These are phyloP conservation scores for Closterium sp. DNA, from an alignment of 139 green algal genomes.

Conservation along the genomic window DNA sequence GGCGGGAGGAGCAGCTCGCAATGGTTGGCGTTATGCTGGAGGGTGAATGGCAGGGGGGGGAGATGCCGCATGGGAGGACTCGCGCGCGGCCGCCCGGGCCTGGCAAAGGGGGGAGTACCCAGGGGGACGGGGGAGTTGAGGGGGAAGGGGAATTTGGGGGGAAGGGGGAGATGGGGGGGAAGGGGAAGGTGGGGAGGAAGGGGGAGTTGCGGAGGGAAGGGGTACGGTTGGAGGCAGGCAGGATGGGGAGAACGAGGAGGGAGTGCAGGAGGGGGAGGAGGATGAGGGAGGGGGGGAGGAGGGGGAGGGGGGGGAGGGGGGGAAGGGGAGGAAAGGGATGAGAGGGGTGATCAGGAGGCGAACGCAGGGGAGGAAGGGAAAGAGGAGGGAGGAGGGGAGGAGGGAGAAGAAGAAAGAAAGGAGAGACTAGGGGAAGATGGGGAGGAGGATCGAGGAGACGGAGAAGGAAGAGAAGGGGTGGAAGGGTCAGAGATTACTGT, in stretches of 20 bases:
- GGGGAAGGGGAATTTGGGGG: background rate
- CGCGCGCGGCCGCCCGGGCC: too few relatives aligned
- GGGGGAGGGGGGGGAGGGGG: background rate
- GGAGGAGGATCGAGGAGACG: background rate
- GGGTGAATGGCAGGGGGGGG: background rate
- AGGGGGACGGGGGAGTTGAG: too few relatives aligned
- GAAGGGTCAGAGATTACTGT: too few relatives aligned
- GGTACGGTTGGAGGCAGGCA: background rate
- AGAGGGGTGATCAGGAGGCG: background rate
- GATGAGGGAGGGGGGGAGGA: background rate
- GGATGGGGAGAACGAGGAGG: background rate
- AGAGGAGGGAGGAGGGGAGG: background rate
- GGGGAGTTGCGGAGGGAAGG: background rate
- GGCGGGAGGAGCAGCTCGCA: background rate
- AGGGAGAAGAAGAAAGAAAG: background rate
- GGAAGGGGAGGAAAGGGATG: background rate
- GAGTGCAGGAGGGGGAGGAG: background rate
- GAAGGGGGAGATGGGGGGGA: background rate
- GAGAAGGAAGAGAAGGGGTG: background rate
- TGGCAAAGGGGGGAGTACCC: background rate
- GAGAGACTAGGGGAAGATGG: background rate
- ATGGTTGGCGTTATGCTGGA: background rate
- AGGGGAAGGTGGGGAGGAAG: background rate
- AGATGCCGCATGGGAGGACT: background rate
- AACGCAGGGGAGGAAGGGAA: background rate